phyloP scores from a whole-genome alignment of 2,329 filamentous ascomycete genomes.

The Epichloe amarillans region DNA sequence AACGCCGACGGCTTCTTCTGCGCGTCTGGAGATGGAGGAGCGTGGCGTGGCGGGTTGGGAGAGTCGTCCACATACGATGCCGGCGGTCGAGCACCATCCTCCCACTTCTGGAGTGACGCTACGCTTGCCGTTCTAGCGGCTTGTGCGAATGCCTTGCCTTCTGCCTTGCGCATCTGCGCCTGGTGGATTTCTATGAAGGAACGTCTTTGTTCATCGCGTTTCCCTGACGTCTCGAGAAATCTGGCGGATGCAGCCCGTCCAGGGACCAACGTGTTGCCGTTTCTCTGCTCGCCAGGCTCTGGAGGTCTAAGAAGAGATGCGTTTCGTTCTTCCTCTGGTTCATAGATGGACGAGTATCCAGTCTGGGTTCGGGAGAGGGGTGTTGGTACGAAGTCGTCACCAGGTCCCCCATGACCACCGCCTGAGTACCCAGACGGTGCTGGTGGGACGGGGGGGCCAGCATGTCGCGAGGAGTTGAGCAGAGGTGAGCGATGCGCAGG shows the following conservation, averaged over 20 bases:
- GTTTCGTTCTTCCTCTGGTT: constrained; percentile 8
- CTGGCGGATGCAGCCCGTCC: constrained; percentile 23
- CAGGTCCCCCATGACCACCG: constrained; percentile 2
- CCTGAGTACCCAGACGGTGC: constrained; percentile 1
- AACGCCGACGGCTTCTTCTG: constrained; percentile 13
- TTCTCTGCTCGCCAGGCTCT: background rate
- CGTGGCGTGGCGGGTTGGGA: constrained; percentile 12
- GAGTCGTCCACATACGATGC: constrained; percentile 12
- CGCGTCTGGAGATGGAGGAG: constrained; percentile 16
- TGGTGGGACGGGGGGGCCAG: constrained; percentile 3
- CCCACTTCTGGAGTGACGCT: constrained; percentile 21
- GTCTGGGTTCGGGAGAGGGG: constrained; percentile 46
- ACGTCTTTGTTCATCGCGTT: constrained; percentile 38
- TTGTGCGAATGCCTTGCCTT: constrained; percentile 44
- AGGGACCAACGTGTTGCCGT: constrained; percentile 17
- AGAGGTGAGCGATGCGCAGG: constrained; percentile 2
- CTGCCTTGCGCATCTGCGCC: constrained; percentile 46
- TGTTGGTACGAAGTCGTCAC: constrained; percentile 38
- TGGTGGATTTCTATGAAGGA: constrained; percentile 46
- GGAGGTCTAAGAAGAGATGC: background rate
- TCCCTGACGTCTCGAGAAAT: constrained; percentile 27
- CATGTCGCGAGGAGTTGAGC: background rate
- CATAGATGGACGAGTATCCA: constrained; percentile 29
- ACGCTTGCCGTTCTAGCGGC: constrained; percentile 25
- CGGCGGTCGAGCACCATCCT: constrained; percentile 12